phyloP scores from a whole-genome alignment of 2,329 filamentous ascomycete species.

The Fusarium circinatum region DNA sequence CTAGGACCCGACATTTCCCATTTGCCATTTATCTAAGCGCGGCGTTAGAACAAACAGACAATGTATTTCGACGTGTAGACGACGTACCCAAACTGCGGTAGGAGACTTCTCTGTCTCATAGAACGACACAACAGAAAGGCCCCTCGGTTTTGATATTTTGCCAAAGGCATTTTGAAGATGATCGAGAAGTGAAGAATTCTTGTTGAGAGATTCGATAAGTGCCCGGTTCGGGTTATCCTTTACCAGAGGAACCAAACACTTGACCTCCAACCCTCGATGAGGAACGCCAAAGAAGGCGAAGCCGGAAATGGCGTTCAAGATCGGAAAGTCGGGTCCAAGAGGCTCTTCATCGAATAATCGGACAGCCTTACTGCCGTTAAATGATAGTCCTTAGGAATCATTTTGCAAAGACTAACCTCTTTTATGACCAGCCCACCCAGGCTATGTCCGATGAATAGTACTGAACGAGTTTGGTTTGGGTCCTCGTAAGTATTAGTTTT shows the following conservation, averaged over 20 bases:
- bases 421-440: neutral
- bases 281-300: neutral
- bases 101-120: neutral
- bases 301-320: neutral
- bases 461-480: neutral
- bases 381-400: accelerated
- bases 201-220: neutral
- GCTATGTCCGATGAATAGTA: neutral
- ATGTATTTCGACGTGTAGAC: accelerated
- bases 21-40: accelerated
- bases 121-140: neutral
- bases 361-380: neutral
- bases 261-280: neutral
- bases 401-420: neutral
- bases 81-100: neutral
- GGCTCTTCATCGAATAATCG: neutral
- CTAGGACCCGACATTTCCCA: neutral
- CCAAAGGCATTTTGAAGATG: neutral
- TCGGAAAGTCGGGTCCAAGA: accelerated
- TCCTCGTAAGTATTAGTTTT: accelerated
- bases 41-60: neutral
- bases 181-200: neutral
- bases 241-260: neutral
- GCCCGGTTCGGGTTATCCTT: neutral
- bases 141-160: accelerated